Base-by-base conservation (phyloP, 1,284 basidiomycete species). In the Cutaneotrichosporon cavernicola region DNA sequence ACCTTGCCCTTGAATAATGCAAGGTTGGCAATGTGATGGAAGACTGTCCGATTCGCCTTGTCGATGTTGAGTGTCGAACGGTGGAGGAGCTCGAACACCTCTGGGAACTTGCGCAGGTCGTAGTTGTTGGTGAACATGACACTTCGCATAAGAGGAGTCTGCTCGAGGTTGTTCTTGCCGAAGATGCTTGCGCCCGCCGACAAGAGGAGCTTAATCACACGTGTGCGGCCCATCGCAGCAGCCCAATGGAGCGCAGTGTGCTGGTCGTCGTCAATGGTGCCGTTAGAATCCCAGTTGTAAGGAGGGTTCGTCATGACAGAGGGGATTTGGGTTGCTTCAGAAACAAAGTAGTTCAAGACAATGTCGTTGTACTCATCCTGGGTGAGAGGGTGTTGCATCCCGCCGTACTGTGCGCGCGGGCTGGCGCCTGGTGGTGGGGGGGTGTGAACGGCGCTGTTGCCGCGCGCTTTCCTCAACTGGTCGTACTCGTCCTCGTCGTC, bases 81-180 rank as follows among this genome's bases (percentile, higher is more conserved):
- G 76, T 99, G 96, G 30, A 99, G 82, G 8, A 98, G 87, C 78
- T 99, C 96, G 80, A 97, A 99, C 22, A 99, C 84, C 78, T 99
- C 96, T 2, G 94, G 93, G 74, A 99, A 99, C 80, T 99, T 99
- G 73, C 97, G 91, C 61, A 99, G 89, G 80, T 99, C 97, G 78
- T 99, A 99, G 80, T 99, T 99, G 82, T 99, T 99, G 65, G 93
- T 92, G 80, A 99, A 99, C 97, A 99, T 99, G 75, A 98, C 97
- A 70, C 90, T 91, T 26, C 97, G 91, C 97, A 99, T 99, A 61
- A 99, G 83, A 0, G 97, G 90, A 11, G 97, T 99, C 80, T 99
- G 97, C 31, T 97, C 97, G 30, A 92, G 88, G 77, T 91, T 91
- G 83, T 99, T 99, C 72, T 96, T 93, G 71, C 92, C 90, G 84